phyloP scores from a whole-genome alignment of 2,329 filamentous ascomycete genomes.

The Akanthomyces dipterigenus region DNA sequence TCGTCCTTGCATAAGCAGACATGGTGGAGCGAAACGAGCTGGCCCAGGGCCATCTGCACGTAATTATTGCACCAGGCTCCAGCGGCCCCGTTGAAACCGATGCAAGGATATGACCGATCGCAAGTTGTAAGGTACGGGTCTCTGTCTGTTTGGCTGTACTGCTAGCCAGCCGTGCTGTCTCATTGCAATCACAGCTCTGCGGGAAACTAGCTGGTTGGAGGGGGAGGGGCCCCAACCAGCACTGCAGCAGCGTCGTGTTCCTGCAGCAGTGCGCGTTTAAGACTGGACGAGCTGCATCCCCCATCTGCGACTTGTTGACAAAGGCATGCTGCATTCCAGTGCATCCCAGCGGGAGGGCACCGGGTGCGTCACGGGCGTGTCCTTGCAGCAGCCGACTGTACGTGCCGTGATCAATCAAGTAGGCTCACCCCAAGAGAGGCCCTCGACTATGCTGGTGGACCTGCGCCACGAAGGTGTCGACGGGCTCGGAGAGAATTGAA shows the following conservation, averaged over 20 bases:
- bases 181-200: conserved; percentile 1
- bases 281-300: background rate
- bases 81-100: conserved; percentile 4
- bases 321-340: conserved; percentile 5
- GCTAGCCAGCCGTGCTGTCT: conserved; percentile 3
- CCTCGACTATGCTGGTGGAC: background rate
- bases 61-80: background rate
- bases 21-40: background rate
- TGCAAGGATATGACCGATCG: conserved; percentile 5
- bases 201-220: background rate
- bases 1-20: conserved; percentile 2
- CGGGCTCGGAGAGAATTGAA: background rate
- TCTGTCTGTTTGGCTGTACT: background rate
- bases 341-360: background rate
- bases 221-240: background rate
- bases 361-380: background rate
- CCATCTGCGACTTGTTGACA: background rate
- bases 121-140: background rate
- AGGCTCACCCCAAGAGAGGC: background rate
- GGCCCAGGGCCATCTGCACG: conserved; percentile 5
- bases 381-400: background rate
- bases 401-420: background rate
- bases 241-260: background rate
- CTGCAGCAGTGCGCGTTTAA: too few species aligned
- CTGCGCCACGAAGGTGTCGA: background rate